Evolutionary conservation across 257 asterid species (phyloP).

Genomic region (Solanum pinnatisectum): DNA sequence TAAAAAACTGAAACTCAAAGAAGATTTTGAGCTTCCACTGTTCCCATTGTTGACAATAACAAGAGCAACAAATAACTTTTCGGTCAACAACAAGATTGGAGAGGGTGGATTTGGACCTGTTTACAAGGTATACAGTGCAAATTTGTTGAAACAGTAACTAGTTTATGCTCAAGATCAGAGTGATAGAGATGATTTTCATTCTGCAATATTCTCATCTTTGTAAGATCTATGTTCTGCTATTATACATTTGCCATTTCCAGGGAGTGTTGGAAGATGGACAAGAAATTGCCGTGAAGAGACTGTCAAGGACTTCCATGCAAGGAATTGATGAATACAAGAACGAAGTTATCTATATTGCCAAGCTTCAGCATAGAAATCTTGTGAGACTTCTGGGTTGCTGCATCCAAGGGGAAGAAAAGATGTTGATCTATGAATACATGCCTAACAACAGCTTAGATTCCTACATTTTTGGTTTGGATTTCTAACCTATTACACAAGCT

Average conservation of each 20-base stretch:
- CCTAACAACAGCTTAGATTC: neutral
- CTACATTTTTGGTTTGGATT: neutral
- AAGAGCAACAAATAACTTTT: conserved; percentile 16
- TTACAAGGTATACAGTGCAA: conserved; percentile 15
- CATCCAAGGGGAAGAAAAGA: conserved; percentile 1
- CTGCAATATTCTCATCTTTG: neutral
- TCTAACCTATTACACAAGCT: neutral
- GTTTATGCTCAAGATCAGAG: neutral
- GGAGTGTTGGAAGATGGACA: conserved; percentile 9
- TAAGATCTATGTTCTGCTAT: neutral
- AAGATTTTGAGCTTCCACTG: conserved; percentile 11
- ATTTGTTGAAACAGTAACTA: neutral
- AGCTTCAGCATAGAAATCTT: conserved; percentile 18
- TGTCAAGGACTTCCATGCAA: conserved; percentile 21
- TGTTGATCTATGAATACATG: conserved; percentile 3
- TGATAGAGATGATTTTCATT: neutral
- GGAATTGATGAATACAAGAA: conserved; percentile 26
- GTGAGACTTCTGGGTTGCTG: conserved; percentile 1
- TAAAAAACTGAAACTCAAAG: neutral
- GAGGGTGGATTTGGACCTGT: conserved; percentile 30
- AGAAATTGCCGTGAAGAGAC: conserved; percentile 29
- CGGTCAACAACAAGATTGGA: conserved; percentile 1
- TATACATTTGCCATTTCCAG: neutral
- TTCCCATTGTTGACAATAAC: conserved; percentile 9
- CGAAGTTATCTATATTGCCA: conserved; percentile 18